Evolutionary conservation across 768 basidiomycete species (phyloP).

Genomic region (Amanita muscaria): DNA sequence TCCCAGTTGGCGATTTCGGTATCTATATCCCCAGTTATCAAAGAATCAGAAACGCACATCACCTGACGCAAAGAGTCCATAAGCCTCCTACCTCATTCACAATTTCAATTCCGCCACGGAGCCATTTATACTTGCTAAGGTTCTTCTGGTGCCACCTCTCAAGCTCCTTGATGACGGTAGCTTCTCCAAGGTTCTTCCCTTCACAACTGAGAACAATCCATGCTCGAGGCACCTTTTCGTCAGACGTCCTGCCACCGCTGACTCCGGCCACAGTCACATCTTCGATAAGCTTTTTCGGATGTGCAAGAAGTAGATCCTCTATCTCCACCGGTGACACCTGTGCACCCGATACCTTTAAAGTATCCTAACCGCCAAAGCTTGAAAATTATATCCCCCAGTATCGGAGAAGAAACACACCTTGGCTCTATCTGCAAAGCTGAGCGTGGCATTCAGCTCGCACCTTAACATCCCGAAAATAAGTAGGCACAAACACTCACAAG

Average conservation of each 20-base stretch:
- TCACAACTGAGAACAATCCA: slow-evolving; percentile 61
- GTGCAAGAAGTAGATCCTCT: slow-evolving; percentile 52
- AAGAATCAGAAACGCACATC: background rate
- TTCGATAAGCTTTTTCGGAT: slow-evolving; percentile 51
- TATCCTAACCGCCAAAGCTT: slow-evolving; percentile 44
- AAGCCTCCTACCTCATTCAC: slow-evolving; percentile 56
- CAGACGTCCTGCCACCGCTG: slow-evolving; percentile 55
- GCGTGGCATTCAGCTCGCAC: background rate
- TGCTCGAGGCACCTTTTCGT: slow-evolving; percentile 70
- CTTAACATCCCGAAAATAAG: no score
- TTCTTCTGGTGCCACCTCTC: slow-evolving; percentile 53
- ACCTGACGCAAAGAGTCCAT: no score
- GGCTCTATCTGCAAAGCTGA: slow-evolving; percentile 65
- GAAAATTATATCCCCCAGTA: background rate
- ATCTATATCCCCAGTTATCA: slow-evolving; percentile 33
- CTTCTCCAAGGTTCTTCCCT: slow-evolving; percentile 42
- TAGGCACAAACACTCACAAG: slow-evolving; percentile 37
- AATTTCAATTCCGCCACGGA: slow-evolving; percentile 63
- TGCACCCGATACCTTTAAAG: slow-evolving; percentile 67
- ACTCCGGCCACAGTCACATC: slow-evolving; percentile 73
- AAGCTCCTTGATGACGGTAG: slow-evolving; percentile 34
- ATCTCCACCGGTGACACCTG: slow-evolving; percentile 81
- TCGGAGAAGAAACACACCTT: slow-evolving; percentile 37
- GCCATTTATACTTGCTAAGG: slow-evolving; percentile 69
- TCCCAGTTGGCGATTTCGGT: slow-evolving; percentile 69